These are phyloP conservation scores for Fistulinella cinereoalba DNA, from an alignment of 1,284 basidiomycete species.

Conservation along the genomic window DNA sequence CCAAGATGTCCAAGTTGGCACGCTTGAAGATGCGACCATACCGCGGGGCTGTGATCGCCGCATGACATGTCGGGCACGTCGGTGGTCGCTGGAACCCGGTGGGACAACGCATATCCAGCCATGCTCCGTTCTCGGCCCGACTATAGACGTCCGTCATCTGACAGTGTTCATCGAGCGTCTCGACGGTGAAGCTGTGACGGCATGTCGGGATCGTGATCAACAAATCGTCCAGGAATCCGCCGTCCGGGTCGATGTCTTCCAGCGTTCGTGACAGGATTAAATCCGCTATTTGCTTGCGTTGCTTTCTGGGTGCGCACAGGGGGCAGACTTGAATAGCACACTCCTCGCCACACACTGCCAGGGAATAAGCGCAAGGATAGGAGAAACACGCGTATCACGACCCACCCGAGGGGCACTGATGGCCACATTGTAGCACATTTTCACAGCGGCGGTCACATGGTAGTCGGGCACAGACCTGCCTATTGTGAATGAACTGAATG, in stretches of 20 bases:
- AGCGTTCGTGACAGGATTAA: conserved; percentile 53
- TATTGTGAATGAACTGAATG: not conserved
- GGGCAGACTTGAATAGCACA: conserved; percentile 58
- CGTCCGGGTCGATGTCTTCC: conserved; percentile 46
- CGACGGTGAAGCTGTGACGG: conserved; percentile 67
- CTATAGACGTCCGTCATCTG: conserved; percentile 53
- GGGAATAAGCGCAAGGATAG: conserved; percentile 4
- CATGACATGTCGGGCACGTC: conserved; percentile 55
- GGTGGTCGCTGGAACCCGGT: conserved; percentile 45
- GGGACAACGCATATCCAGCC: conserved; percentile 43
- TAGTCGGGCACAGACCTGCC: conserved; percentile 63
- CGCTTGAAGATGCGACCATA: conserved; percentile 63
- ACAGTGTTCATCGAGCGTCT: conserved; percentile 64
- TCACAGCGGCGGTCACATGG: conserved; percentile 63
- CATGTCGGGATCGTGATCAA: conserved; percentile 62
- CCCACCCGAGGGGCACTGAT: conserved; percentile 66
- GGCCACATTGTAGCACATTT: conserved; percentile 52
- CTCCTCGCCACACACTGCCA: conserved; percentile 64
- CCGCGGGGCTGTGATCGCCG: conserved; percentile 48
- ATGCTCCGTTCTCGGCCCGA: conserved; percentile 35
- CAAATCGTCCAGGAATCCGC: conserved; percentile 45
- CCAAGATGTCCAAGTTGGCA: conserved; percentile 59
- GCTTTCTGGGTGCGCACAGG: conserved; percentile 43
- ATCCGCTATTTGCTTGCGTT: conserved; percentile 51
- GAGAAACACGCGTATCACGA: not conserved